phyloP scores from a whole-genome alignment of 192 early-diverging fungal species.

The Entrophospora sp. region DNA sequence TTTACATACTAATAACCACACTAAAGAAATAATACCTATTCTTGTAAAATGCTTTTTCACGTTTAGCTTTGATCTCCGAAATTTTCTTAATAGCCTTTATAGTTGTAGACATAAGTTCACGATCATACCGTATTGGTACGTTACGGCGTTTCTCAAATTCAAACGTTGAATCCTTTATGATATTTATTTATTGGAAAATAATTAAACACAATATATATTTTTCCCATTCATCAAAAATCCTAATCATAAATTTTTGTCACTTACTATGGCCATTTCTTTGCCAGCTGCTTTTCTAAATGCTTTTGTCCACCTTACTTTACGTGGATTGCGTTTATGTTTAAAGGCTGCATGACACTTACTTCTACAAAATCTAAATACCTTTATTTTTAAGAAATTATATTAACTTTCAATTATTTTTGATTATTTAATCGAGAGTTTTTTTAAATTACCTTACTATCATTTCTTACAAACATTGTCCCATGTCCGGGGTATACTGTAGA shows the following conservation, averaged over 20 bases:
- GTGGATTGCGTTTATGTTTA: conserved; percentile 99
- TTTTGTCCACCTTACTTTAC: conserved; percentile 99
- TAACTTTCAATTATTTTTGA: neutral
- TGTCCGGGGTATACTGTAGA: conserved; percentile 95
- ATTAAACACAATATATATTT: too few species aligned
- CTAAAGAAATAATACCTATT: conserved; percentile 36
- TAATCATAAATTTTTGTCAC: conserved; percentile 23
- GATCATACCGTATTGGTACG: conserved; percentile 95
- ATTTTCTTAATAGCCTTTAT: conserved; percentile 98
- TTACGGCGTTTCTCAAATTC: conserved; percentile 99
- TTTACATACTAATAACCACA: neutral
- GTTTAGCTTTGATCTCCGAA: conserved; percentile 84
- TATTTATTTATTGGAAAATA: too few species aligned
- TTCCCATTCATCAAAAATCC: too few species aligned
- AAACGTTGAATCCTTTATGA: conserved; percentile 75
- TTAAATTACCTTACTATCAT: conserved; percentile 81
- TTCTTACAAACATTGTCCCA: conserved; percentile 97
- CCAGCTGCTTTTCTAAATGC: conserved; percentile 97
- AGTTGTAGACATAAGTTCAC: conserved; percentile 93
- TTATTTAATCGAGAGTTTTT: neutral
- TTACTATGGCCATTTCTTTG: conserved; percentile 98
- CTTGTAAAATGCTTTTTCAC: conserved; percentile 92
- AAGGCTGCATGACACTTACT: conserved; percentile 99
- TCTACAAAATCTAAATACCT: conserved; percentile 91
- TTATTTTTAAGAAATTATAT: conserved; percentile 22